phyloP scores from a whole-genome alignment of 2,329 filamentous ascomycete species.

The Microsporum canis region DNA sequence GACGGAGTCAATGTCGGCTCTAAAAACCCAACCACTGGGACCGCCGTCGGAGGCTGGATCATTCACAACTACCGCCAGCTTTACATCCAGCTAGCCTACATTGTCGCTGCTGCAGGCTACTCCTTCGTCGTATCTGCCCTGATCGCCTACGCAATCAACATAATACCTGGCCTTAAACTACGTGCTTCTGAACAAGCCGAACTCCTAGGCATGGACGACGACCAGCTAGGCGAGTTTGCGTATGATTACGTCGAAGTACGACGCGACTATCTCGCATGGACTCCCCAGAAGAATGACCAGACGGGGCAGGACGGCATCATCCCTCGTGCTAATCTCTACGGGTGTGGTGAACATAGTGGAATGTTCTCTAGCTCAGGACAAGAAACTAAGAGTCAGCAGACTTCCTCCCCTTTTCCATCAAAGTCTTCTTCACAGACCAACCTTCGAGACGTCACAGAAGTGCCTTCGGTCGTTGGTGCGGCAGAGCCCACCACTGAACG shows the following conservation, averaged over 20 bases:
- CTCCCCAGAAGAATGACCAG: conserved; percentile 35
- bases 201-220: conserved; percentile 51
- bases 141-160: conserved; percentile 60
- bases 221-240: conserved; percentile 42
- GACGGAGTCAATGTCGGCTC: conserved; percentile 50
- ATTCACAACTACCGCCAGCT: conserved; percentile 60
- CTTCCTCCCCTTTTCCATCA: not conserved
- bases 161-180: conserved; percentile 58
- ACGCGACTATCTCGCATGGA: conserved; percentile 42
- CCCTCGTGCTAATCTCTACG: conserved; percentile 49
- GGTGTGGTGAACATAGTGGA: conserved; percentile 48
- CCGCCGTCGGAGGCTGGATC: conserved; percentile 52
- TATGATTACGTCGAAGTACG: conserved; percentile 44
- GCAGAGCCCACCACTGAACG: not conserved
- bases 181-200: conserved; percentile 57
- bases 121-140: conserved; percentile 56
- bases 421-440: conserved; percentile 2
- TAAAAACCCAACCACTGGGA: conserved; percentile 31
- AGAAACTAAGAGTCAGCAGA: not conserved
- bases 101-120: conserved; percentile 53
- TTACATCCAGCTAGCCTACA: conserved; percentile 59
- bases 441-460: not conserved
- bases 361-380: conserved; percentile 30
- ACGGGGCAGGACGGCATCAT: conserved; percentile 42
- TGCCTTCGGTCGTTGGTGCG: not conserved